Percentiles rank a stretch among this genome's conserved stretches.
Conservation (phyloP, 441 rosid genomes). For the Eruca vesicaria region DNA sequence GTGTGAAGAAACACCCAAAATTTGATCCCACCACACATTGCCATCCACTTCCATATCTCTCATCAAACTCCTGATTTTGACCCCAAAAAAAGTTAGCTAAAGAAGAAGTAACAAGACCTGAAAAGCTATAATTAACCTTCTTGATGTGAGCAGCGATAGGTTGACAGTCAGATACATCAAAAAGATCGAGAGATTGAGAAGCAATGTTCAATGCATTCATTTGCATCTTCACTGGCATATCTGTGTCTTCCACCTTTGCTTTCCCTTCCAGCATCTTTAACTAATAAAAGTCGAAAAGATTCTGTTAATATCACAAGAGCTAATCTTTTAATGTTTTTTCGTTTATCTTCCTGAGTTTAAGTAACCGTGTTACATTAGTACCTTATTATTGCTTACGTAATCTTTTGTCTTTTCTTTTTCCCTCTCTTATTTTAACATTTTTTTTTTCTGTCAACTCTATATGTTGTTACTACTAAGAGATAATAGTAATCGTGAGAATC, state of each 20-base stretch:
- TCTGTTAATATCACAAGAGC: neutral
- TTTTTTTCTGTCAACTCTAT: too few relatives aligned
- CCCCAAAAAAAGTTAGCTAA: neutral
- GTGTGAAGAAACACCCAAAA: conserved; percentile 90
- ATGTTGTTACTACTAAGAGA: neutral
- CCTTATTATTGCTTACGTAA: neutral
- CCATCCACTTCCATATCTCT: conserved; percentile 76
- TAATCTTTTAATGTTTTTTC: neutral
- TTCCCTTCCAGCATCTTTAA: conserved; percentile 80
- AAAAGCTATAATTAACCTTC: conserved; percentile 45
- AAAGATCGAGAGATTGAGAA: conserved; percentile 78
- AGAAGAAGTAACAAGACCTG: neutral
- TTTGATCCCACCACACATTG: conserved; percentile 94
- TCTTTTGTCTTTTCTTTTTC: neutral
- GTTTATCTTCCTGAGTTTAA: neutral
- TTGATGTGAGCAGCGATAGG: conserved; percentile 79
- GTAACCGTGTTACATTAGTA: neutral
- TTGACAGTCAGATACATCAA: conserved; percentile 66
- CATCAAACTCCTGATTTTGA: conserved; percentile 65
- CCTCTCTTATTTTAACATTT: conserved; percentile 1
- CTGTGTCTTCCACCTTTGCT: conserved; percentile 79
- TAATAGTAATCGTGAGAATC: neutral
- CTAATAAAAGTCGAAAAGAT: neutral
- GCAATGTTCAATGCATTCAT: conserved; percentile 77
- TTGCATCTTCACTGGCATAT: conserved; percentile 92